A percentile compares a stretch with the other conserved stretches of the same genome.
Evolutionary conservation across 225 moss, liverwort and hornwort genomes (phyloP).

Genomic region (Rhytidiadelphus loreus): DNA sequence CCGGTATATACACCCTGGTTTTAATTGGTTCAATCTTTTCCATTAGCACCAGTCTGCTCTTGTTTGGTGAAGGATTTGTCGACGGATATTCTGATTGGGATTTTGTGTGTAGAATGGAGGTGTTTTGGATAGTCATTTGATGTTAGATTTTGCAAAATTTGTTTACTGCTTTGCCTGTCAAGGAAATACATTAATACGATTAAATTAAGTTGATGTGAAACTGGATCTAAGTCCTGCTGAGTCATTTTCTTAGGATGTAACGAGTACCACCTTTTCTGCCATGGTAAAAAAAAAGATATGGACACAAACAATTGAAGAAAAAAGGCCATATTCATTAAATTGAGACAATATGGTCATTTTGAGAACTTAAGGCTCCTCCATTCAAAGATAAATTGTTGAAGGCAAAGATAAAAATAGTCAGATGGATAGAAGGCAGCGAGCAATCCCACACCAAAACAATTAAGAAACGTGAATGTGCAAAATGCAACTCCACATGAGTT

Average conservation of each 20-base stretch:
- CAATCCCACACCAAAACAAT: no score
- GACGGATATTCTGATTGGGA: neutral
- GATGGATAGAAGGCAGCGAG: no score
- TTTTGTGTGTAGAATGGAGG: conserved; percentile 7
- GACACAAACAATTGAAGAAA: conserved; percentile 37
- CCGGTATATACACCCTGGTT: neutral
- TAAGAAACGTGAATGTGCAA: no score
- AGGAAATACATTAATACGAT: neutral
- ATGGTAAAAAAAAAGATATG: conserved; percentile 20
- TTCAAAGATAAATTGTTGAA: no score
- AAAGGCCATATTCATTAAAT: no score
- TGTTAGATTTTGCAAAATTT: neutral
- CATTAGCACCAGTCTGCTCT: neutral
- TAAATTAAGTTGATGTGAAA: neutral
- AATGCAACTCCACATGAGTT: no score
- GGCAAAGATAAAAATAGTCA: no score
- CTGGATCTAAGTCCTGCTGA: neutral
- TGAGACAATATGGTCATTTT: no score
- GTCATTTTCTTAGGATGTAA: conserved; percentile 13
- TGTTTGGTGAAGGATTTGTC: neutral
- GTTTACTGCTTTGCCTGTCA: neutral
- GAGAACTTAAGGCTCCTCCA: no score
- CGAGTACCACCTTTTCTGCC: conserved; percentile 1
- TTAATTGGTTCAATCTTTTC: neutral
- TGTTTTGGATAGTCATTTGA: conserved; percentile 1